Percentiles rank a stretch among this genome's conserved stretches.
These are phyloP conservation scores for Sporisorium iseilematis-ciliati DNA, from an alignment of 1,284 basidiomycete species.

Conservation along the genomic window DNA sequence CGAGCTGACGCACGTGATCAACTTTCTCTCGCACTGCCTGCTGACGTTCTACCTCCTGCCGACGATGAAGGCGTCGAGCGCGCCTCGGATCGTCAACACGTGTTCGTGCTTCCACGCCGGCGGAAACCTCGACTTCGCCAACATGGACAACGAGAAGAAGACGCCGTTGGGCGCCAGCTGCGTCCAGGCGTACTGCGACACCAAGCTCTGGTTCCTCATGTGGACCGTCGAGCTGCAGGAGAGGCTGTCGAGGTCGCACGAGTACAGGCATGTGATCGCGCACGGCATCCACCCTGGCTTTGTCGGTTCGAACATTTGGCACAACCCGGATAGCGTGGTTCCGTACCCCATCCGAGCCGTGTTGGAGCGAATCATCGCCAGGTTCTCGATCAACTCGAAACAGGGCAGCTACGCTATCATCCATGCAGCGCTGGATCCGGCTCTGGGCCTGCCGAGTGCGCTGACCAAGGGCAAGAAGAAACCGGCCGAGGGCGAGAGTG, in stretches of 20 bases:
- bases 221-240: slow-evolving; percentile 60
- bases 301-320: slow-evolving; percentile 55
- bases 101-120: slow-evolving; percentile 59
- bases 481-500: slow-evolving; percentile 34
- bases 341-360: slow-evolving; percentile 2
- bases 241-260: slow-evolving; percentile 43
- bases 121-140: slow-evolving; percentile 54
- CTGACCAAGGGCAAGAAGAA: slow-evolving; percentile 9
- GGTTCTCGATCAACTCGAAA: slow-evolving; percentile 29
- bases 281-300: slow-evolving; percentile 61
- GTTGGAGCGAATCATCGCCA: slow-evolving; percentile 15
- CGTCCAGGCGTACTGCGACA: slow-evolving; percentile 56
- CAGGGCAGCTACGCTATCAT: slow-evolving; percentile 55
- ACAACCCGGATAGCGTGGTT: slow-evolving; percentile 27
- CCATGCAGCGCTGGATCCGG: slow-evolving; percentile 44
- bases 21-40: slow-evolving; percentile 56
- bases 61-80: slow-evolving; percentile 28
- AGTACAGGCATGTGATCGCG: slow-evolving; percentile 56
- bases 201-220: slow-evolving; percentile 58
- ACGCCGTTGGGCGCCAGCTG: slow-evolving; percentile 37
- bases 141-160: slow-evolving; percentile 57
- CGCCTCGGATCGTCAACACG: slow-evolving; percentile 60
- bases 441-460: slow-evolving; percentile 41
- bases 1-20: slow-evolving; percentile 56
- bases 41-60: slow-evolving; percentile 59